phyloP scores from a whole-genome alignment of 2,329 filamentous ascomycete genomes.

The Phaeosphaeriaceae sp. region DNA sequence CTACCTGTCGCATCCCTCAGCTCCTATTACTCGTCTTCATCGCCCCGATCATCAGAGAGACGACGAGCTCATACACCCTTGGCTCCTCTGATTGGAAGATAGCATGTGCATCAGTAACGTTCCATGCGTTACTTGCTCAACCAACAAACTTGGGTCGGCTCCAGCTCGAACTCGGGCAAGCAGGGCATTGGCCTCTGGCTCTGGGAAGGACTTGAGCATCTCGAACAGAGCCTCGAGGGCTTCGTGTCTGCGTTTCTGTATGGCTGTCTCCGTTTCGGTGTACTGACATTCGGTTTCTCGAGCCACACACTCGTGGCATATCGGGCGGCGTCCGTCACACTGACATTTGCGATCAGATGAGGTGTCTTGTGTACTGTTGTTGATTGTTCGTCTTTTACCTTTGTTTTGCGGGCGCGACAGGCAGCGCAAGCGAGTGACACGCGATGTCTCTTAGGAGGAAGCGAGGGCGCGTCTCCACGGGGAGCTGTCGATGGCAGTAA shows the following conservation, averaged over 20 bases:
- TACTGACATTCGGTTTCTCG: slow-evolving; percentile 21
- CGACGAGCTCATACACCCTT: background rate
- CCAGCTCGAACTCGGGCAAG: slow-evolving; percentile 21
- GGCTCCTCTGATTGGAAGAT: background rate
- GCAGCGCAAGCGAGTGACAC: slow-evolving; percentile 23
- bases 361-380: background rate
- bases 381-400: slow-evolving; percentile 10
- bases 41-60: background rate
- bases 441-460: slow-evolving; percentile 18
- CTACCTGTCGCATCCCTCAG: background rate
- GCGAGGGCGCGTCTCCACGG: slow-evolving; percentile 6
- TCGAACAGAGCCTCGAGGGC: slow-evolving; percentile 21
- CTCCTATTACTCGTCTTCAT: background rate
- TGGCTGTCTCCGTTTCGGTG: slow-evolving; percentile 19
- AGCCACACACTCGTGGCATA: slow-evolving; percentile 21
- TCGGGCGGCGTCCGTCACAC: slow-evolving; percentile 24
- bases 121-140: slow-evolving; percentile 23
- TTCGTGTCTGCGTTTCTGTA: slow-evolving; percentile 20
- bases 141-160: slow-evolving; percentile 17
- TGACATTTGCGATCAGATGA: slow-evolving; percentile 3
- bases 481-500: slow-evolving; percentile 19
- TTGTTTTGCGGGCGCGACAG: slow-evolving; percentile 26
- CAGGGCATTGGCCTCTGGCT: slow-evolving; percentile 15
- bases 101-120: slow-evolving; percentile 20
- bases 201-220: slow-evolving; percentile 17